Evolutionary conservation across 331 rosid species (phyloP), one percentile per base, ranked within the genome.

Genomic region (Erythrophleum ivorense): DNA sequence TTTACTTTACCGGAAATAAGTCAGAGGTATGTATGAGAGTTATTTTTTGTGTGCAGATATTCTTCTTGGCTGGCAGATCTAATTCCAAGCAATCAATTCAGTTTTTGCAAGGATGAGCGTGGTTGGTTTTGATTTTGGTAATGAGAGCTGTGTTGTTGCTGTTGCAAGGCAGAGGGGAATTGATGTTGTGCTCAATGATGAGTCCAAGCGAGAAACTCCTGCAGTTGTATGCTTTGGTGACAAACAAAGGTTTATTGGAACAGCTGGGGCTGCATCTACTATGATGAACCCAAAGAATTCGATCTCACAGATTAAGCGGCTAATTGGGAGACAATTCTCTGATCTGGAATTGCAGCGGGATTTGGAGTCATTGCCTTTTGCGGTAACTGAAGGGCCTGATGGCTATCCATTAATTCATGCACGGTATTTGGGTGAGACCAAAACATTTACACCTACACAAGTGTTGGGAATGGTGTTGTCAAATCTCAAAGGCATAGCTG

Each of bases 221-320:
- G 97, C 97, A 6, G 41, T 95, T 82, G 98, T 95, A 4, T 90
- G 99, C 80, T 95, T 95, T 15, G 98, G 99, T 53, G 97, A 95
- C 31, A 95, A 95, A 58, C 99, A 96, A 75, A 83, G 98, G 41
- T 96, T 96, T 59, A 88, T 96, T 71, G 99, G 99, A 55, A 96
- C 99, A 0, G 98, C 98, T 1, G 99, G 99, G 0, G 97, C 99
- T 74, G 92, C 98, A 9, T 88, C 97, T 4, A 89, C 94, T 34
- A 91, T 94, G 97, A 96, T 96, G 98, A 96, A 96, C 65, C 97
- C 98, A 0, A 96, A 94, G 87, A 94, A 94, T 85, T 91, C 98
- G 0, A 84, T 96, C 71, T 90, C 94, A 9, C 98, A 96, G 89
- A 86, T 94, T 1, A 96, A 94, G 87, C 78, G 98, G 13, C 63